Evolutionary conservation across 768 basidiomycete species (phyloP).

Genomic region (Strobilomyces confusus): DNA sequence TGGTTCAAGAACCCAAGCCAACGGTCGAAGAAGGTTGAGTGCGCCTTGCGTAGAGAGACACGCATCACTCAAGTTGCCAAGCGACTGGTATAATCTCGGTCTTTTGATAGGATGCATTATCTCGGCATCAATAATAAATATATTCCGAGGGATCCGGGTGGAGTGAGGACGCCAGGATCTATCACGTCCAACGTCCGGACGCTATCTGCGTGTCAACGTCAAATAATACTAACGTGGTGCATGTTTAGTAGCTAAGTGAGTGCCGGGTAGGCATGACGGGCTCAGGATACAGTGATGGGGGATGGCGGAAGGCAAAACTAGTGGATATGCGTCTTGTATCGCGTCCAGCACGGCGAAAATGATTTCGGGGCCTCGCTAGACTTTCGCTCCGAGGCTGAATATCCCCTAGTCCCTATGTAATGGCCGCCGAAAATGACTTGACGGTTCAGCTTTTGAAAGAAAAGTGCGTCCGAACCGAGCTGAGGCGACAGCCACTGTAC

Average conservation of each 20-base stretch:
- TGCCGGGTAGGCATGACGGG: too few species aligned
- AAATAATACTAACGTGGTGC: neutral
- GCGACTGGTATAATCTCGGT: neutral
- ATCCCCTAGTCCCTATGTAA: too few species aligned
- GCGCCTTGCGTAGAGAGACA: neutral
- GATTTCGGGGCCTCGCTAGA: too few species aligned
- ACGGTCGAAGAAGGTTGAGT: constrained; percentile 14
- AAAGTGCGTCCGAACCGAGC: too few species aligned
- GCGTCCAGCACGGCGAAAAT: too few species aligned
- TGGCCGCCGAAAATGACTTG: too few species aligned
- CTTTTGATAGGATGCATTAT: constrained; percentile 11
- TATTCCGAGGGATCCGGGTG: constrained; percentile 2
- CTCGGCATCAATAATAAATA: neutral
- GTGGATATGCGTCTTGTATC: too few species aligned
- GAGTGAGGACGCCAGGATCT: neutral
- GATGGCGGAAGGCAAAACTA: too few species aligned
- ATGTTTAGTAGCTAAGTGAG: neutral
- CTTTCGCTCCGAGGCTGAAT: too few species aligned
- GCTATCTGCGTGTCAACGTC: neutral
- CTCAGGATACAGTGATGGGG: too few species aligned
- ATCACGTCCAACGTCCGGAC: neutral
- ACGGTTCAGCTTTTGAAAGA: too few species aligned
- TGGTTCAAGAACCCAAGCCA: constrained; percentile 18
- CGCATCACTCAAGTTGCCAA: constrained; percentile 4
- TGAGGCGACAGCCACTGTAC: too few species aligned